Evolutionary conservation across 805 yeast species (phyloP).

Genomic region (Ogataea paraovalis): DNA sequence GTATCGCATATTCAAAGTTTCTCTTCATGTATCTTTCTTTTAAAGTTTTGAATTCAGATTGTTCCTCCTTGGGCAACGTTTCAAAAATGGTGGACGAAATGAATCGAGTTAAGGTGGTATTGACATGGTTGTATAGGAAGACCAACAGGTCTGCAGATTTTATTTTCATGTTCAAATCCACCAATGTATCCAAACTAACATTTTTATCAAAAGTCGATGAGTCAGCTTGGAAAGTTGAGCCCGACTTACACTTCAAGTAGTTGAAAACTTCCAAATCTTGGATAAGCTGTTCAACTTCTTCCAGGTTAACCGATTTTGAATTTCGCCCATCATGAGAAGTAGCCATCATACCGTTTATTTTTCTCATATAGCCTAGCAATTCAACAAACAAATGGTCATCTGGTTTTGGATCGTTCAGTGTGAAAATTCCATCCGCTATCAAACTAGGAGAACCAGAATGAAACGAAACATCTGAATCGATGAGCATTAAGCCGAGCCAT

Average conservation of each 20-base stretch:
- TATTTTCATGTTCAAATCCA: conserved; percentile 10
- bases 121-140: conserved; percentile 19
- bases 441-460: conserved; percentile 22
- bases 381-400: background rate
- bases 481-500: conserved; percentile 15
- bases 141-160: conserved; percentile 18
- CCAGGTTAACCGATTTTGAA: conserved; percentile 2
- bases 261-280: conserved; percentile 15
- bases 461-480: conserved; percentile 23
- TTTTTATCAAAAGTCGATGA: conserved; percentile 1
- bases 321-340: background rate
- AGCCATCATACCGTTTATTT: background rate
- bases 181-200: background rate
- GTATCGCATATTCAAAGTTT: conserved; percentile 13
- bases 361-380: background rate
- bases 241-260: conserved; percentile 6
- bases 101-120: conserved; percentile 7
- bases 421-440: background rate
- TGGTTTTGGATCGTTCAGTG: background rate
- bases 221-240: background rate
- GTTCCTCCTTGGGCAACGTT: conserved; percentile 3
- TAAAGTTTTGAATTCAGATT: conserved; percentile 4
- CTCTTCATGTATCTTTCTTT: conserved; percentile 17
- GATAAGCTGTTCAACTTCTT: conserved; percentile 19
- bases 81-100: conserved; percentile 11